Evolutionary conservation across 2,329 filamentous ascomycete genomes (phyloP), one percentile per base, ranked within the genome.

Genomic region (Tolypocladium paradoxum): DNA sequence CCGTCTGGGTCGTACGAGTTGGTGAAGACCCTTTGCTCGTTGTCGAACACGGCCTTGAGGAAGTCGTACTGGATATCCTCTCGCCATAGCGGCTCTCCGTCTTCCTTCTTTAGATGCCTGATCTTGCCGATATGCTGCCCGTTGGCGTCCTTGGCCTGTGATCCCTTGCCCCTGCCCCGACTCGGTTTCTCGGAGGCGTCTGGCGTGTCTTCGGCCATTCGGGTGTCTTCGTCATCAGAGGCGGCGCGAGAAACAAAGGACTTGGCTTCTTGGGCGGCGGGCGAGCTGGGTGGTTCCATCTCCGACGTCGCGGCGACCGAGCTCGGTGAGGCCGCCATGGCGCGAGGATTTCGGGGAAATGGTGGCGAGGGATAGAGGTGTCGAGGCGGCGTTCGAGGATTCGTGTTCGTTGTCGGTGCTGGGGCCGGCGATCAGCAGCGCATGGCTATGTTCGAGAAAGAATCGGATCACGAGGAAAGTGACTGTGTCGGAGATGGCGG

Each of bases 1-100:
- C 63, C 66, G 7, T 73, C 70, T 3, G 75, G 68, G 61, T 96
- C 90, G 68, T 92, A 95, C 68, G 88, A 87, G 67, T 95, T 95
- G 65, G 90, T 95, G 68, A 99, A 99, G 65, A 90, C 90, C 57
- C 74, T 74, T 51, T 74, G 67, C 2, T 86, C 77, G 64, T 93
- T 81, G 64, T 91, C 85, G 66, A 95, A 93, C 57, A 95, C 84
- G 49, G 83, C 79, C 60, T 82, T 83, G 60, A 95, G 77, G 62
- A 95, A 93, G 69, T 93, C 89, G 69, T 86, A 91, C 69, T 95
- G 89, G 55, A 95, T 95, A 69, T 95, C 89, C 66, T 83, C 84
- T 62, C 89, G 78, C 89, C 89, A 95, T 4, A 95, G 76, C 48
- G 89, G 89, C 60, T 91, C 87, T 63, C 89, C 89, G 64, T 95